Base-by-base conservation (phyloP, 345 rosid species). In the Tarenaya hassleriana region DNA sequence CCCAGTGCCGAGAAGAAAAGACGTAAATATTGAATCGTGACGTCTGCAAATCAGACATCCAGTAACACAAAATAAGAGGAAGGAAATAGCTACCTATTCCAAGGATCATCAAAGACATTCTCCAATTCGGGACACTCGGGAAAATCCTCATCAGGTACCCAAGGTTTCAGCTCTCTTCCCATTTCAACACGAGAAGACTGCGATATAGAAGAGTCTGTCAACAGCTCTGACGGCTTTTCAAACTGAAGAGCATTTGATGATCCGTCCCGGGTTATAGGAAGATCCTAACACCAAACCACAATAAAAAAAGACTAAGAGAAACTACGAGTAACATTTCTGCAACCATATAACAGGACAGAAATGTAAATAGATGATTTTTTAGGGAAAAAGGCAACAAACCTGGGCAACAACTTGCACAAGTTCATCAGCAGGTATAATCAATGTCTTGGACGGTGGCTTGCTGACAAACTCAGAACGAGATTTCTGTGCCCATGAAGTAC, bases 401-500 rank as follows among this genome's bases (percentile, higher is more conserved):
- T 88, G 82, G 12, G 95, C 97, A 63, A 80, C 55, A 75, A 94
- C 78, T 83, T 88, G 94, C 63, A 82, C 95, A 68, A 88, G 79
- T 43, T 94, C 95, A 64, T 77, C 79, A 11, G 79, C 88, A 60
- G 86, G 84, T 62, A 94, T 72, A 50, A 86, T 73, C 27, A 88
- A 68, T 32, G 81, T 76, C 70, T 66, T 80, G 61, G 73, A 66
- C 45, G 81, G 86, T 54, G 86, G 81, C 75, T 77, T 83, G 81
- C 76, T 74, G 62, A 73, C 61, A 62, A 73, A 56, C 68, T 82
- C 95, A 3, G 69, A 56, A 43, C 43, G 50, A 44, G 78, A 46
- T 64, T 77, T 86, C 58, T 72, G 82, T 34, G 89, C 86, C 49
- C 60, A 71, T 49, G 57, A 50, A 56, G 72, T 62, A 57, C 76